Evolutionary conservation across 768 basidiomycete species (phyloP).

Genomic region (Mycena haematopus): DNA sequence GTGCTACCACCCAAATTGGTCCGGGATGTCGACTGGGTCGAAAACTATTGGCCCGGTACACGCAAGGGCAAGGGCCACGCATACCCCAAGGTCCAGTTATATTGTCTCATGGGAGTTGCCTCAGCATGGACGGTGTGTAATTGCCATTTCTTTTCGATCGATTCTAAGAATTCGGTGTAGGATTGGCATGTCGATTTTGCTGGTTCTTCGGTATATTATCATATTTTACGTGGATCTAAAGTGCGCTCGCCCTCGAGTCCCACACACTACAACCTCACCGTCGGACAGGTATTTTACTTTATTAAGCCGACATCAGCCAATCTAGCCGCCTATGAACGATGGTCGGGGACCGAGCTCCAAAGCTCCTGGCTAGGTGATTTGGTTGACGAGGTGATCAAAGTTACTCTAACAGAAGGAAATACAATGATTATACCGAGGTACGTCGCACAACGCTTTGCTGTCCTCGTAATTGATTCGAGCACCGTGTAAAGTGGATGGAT

Average conservation of each 20-base stretch:
- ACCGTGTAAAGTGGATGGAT: slow-evolving; percentile 80
- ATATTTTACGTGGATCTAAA: slow-evolving; percentile 86
- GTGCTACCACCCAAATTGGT: slow-evolving; percentile 86
- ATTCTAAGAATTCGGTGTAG: slow-evolving; percentile 43
- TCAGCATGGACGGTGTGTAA: slow-evolving; percentile 88
- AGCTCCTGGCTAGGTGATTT: slow-evolving; percentile 92
- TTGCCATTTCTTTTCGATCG: slow-evolving; percentile 5
- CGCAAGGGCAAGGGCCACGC: slow-evolving; percentile 73
- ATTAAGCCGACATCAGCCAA: slow-evolving; percentile 89
- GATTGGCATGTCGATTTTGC: slow-evolving; percentile 99
- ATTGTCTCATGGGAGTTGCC: slow-evolving; percentile 96
- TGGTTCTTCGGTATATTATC: slow-evolving; percentile 97
- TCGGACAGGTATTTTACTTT: slow-evolving; percentile 88
- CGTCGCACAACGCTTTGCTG: neutral
- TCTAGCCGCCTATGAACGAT: slow-evolving; percentile 87
- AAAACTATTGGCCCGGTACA: slow-evolving; percentile 89
- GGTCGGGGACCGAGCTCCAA: slow-evolving; percentile 93
- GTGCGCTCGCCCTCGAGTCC: slow-evolving; percentile 42
- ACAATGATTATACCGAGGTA: slow-evolving; percentile 88
- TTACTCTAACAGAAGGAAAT: slow-evolving; percentile 76
- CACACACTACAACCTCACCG: neutral
- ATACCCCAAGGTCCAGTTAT: slow-evolving; percentile 94
- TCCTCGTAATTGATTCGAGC: neutral
- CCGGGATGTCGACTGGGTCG: slow-evolving; percentile 95
- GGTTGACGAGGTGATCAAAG: slow-evolving; percentile 90